Conservation (phyloP, 164 flowering plant genomes). For the Litsea cubeba region DNA sequence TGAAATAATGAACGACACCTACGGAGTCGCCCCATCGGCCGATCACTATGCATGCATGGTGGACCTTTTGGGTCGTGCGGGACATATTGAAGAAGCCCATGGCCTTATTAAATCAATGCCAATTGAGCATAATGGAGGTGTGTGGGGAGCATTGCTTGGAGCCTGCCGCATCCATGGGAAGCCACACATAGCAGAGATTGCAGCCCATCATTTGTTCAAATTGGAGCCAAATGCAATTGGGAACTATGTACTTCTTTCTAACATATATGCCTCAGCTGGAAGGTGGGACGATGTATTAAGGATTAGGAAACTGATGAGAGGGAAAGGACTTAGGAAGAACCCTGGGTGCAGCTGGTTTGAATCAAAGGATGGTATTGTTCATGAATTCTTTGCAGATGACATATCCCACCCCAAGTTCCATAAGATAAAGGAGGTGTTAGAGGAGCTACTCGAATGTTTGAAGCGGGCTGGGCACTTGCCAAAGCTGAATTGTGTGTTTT, state of each 20-base stretch:
- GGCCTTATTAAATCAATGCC: constrained; percentile 20
- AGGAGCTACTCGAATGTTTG: constrained; percentile 17
- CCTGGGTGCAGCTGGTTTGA: constrained; percentile 30
- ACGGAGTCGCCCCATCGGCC: constrained; percentile 16
- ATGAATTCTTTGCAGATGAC: constrained; percentile 25
- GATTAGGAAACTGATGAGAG: constrained; percentile 20
- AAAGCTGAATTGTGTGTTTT: constrained; percentile 16
- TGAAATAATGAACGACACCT: constrained; percentile 18
- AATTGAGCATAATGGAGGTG: constrained; percentile 21
- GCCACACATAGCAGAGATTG: constrained; percentile 22
- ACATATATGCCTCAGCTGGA: constrained; percentile 23
- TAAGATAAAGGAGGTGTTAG: constrained; percentile 19
- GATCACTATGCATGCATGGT: constrained; percentile 31
- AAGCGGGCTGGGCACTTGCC: constrained; percentile 16
- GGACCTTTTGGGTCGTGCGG: constrained; percentile 28
- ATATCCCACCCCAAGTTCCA: constrained; percentile 13
- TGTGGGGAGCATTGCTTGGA: constrained; percentile 33
- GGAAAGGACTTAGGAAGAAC: constrained; percentile 20
- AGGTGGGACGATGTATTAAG: constrained; percentile 17
- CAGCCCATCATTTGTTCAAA: constrained; percentile 22
- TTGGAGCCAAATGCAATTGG: constrained; percentile 24
- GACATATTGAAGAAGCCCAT: constrained; percentile 25
- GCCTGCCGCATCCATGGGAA: constrained; percentile 26
- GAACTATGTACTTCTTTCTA: constrained; percentile 20
- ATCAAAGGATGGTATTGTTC: constrained; percentile 20